Evolutionary conservation across 2,329 filamentous ascomycete genomes (phyloP), one percentile per base, ranked within the genome.

Genomic region (Teratosphaeriaceae sp.): DNA sequence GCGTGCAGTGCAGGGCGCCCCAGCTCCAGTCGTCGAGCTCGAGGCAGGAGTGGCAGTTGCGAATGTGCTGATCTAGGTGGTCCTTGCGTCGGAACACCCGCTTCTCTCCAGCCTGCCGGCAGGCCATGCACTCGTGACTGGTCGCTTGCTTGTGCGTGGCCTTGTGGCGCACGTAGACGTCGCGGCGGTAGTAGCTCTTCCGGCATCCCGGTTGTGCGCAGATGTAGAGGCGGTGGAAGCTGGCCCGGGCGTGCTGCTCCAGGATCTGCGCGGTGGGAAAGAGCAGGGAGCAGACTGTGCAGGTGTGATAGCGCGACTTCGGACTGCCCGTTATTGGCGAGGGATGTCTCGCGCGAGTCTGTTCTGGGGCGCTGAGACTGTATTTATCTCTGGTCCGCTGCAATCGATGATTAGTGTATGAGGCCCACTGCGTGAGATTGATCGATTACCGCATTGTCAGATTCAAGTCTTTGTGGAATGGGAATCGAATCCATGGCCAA

Each of bases 21-120:
- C n/a, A n/a, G n/a, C n/a, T n/a, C n/a, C n/a, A n/a, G n/a, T n/a
- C n/a, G n/a, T n/a, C n/a, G n/a, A n/a, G n/a, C n/a, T n/a, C n/a
- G n/a, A n/a, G n/a, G n/a, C n/a, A n/a, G n/a, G n/a, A 8, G 24
- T 27, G 24, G 24, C 24, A n/a, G n/a, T 34, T 18, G 9, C 31
- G 16, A 8, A 34, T 18, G 16, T 34, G 31, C 31, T 11, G 7
- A 8, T 11, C 9, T 18, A 34, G 19, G 19, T 33, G 38, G 27
- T 40, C 38, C 8, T 26, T 40, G n/a, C 38, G 23, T 9, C 6
- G 18, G 38, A 40, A 40, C 8, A 6, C 20, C 20, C 19, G 30
- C 8, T 8, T 6, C n/a, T 16, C 21, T 3, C 26, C 26, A 30
- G 18, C 3, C 6, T 12, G 27, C 6, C 5, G 4, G 27, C 38